Evolutionary conservation across 352 stramenopile genomes (phyloP).

Genomic region (Discostella stelligera): DNA sequence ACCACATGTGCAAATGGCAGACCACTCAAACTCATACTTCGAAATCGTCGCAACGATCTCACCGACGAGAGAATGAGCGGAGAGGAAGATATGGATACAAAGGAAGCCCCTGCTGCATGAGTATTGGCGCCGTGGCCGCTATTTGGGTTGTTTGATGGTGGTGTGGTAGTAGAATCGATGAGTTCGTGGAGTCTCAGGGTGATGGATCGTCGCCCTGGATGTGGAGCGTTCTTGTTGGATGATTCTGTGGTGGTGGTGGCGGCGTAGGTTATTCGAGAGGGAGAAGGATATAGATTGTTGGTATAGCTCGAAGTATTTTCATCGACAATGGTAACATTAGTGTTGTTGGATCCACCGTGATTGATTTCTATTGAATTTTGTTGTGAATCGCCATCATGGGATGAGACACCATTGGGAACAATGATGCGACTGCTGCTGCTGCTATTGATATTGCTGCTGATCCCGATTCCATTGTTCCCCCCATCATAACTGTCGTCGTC

Average conservation of each 20-base stretch:
- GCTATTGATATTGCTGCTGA: too few species aligned
- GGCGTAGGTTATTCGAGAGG: background rate
- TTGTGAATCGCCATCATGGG: background rate
- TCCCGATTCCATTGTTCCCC: background rate
- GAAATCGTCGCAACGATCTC: slow-evolving; percentile 17
- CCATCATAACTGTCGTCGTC: background rate
- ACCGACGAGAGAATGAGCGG: background rate
- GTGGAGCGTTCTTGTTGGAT: background rate
- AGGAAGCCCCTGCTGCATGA: slow-evolving; percentile 19
- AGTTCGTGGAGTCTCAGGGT: slow-evolving; percentile 30
- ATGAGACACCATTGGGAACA: too few species aligned
- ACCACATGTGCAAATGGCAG: background rate
- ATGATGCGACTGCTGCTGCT: background rate
- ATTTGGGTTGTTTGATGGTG: background rate
- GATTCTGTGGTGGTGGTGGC: slow-evolving; percentile 6
- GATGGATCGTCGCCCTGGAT: slow-evolving; percentile 23
- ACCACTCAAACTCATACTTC: slow-evolving; percentile 40
- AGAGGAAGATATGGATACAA: slow-evolving; percentile 1
- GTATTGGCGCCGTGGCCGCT: background rate
- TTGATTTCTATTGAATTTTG: background rate
- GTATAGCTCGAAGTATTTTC: background rate
- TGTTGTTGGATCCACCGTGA: background rate
- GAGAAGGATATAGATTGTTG: background rate
- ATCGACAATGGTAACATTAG: background rate
- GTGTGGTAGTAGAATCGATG: background rate